Percentiles rank a stretch among this genome's conserved stretches.
phyloP scores from a whole-genome alignment of 164 flowering plant genomes.

The Dillenia turbinata region DNA sequence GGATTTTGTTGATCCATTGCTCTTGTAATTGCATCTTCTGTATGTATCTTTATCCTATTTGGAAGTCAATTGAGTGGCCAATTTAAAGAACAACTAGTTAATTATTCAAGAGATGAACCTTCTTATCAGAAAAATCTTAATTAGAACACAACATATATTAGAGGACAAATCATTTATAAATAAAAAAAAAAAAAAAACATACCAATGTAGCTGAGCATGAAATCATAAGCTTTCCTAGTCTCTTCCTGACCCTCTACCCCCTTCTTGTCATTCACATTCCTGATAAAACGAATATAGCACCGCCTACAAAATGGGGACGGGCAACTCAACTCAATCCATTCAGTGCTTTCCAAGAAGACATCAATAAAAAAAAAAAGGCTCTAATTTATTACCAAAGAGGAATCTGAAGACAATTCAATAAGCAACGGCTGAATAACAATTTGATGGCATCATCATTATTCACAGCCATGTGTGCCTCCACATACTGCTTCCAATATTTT shows the following conservation, averaged over 20 bases:
- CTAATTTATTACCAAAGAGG: constrained; percentile 62
- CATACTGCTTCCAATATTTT: constrained; percentile 97
- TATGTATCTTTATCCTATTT: no score
- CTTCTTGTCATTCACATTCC: constrained; percentile 81
- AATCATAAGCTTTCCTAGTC: constrained; percentile 91
- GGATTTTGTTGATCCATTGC: no score
- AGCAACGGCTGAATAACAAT: constrained; percentile 85
- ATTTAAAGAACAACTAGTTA: no score
- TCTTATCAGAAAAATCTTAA: no score
- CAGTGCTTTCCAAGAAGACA: neutral
- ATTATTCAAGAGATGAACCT: no score
- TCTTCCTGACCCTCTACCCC: constrained; percentile 91
- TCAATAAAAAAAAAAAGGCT: neutral
- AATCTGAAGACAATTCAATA: constrained; percentile 76
- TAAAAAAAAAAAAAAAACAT: constrained; percentile 13
- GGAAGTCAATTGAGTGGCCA: no score
- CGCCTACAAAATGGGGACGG: constrained; percentile 44
- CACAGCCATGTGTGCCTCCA: constrained; percentile 81
- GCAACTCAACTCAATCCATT: neutral
- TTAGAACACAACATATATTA: neutral
- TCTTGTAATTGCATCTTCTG: no score
- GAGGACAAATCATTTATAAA: neutral
- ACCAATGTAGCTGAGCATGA: constrained; percentile 93
- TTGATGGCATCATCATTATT: constrained; percentile 88
- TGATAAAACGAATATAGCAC: constrained; percentile 89